Evolutionary conservation across 2,329 filamentous ascomycete genomes (phyloP).

Genomic region (Pseudocercospora crystallina): DNA sequence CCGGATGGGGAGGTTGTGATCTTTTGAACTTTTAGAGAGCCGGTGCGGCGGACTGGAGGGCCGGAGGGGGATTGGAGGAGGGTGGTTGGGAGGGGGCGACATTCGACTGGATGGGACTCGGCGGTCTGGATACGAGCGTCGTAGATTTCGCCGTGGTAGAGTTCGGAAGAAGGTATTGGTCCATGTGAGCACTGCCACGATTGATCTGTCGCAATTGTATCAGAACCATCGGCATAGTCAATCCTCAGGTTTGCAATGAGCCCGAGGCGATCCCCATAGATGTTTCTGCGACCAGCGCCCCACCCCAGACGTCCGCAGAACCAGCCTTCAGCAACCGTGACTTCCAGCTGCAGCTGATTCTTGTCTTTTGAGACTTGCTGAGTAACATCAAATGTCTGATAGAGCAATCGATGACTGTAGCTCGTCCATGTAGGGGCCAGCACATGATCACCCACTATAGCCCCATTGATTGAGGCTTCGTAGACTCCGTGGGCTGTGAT

Average conservation of each 20-base stretch:
- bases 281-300: conserved; percentile 34
- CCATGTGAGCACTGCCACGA: conserved; percentile 40
- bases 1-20: conserved; percentile 42
- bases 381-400: conserved; percentile 55
- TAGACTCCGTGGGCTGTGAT: conserved; percentile 8
- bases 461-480: conserved; percentile 44
- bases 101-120: conserved; percentile 32
- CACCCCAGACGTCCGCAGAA: conserved; percentile 43
- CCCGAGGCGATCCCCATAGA: conserved; percentile 44
- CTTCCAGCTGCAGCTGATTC: conserved; percentile 4
- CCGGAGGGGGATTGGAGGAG: conserved; percentile 44
- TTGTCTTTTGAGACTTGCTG: neutral
- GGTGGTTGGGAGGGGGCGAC: conserved; percentile 34
- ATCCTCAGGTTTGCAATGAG: conserved; percentile 43
- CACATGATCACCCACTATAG: conserved; percentile 32
- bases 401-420: conserved; percentile 53
- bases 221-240: conserved; percentile 34
- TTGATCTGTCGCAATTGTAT: conserved; percentile 39
- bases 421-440: conserved; percentile 56
- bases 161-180: conserved; percentile 41
- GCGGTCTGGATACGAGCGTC: conserved; percentile 42
- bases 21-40: conserved; percentile 30
- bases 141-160: conserved; percentile 57
- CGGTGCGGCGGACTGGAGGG: conserved; percentile 45
- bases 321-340: conserved; percentile 54